These are phyloP conservation scores for Torulaspora gathmanii DNA, from an alignment of 805 yeast species.

Conservation along the genomic window DNA sequence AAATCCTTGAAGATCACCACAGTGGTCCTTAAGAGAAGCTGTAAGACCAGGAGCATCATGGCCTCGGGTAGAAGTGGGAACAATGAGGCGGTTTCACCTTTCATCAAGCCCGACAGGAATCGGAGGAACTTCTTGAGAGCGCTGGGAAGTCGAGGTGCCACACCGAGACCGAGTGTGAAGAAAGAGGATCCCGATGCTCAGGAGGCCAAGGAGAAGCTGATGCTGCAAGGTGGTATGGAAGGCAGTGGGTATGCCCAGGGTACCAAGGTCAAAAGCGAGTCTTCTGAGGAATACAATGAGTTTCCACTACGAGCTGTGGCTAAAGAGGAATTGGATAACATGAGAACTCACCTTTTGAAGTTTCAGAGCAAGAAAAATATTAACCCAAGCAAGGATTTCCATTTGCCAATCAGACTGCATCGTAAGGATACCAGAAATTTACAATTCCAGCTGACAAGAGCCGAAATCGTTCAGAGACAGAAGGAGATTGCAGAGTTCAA, in stretches of 20 bases:
- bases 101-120: constrained; percentile 36
- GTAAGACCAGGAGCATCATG: constrained; percentile 2
- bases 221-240: constrained; percentile 20
- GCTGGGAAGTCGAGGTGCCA: constrained; percentile 22
- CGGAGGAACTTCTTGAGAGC: constrained; percentile 35
- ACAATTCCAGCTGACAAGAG: constrained; percentile 77
- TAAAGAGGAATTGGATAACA: constrained; percentile 62
- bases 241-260: constrained; percentile 3
- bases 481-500: constrained; percentile 42
- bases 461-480: constrained; percentile 65
- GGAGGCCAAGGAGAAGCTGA: constrained; percentile 26
- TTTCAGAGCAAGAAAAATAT: constrained; percentile 71
- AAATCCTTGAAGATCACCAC: not conserved
- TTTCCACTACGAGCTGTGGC: constrained; percentile 64
- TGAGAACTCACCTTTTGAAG: constrained; percentile 74
- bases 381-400: constrained; percentile 67
- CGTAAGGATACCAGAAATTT: constrained; percentile 90
- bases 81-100: constrained; percentile 33
- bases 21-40: not conserved
- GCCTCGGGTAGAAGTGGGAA: constrained; percentile 14
- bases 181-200: constrained; percentile 33
- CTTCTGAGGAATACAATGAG: constrained; percentile 35
- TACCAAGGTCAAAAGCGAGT: constrained; percentile 23
- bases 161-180: constrained; percentile 26
- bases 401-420: constrained; percentile 80